A percentile compares a stretch with the other conserved stretches of the same genome.
Evolutionary conservation across 177 flowering plant species (phyloP).

Genomic region (Vitis hybrid): DNA sequence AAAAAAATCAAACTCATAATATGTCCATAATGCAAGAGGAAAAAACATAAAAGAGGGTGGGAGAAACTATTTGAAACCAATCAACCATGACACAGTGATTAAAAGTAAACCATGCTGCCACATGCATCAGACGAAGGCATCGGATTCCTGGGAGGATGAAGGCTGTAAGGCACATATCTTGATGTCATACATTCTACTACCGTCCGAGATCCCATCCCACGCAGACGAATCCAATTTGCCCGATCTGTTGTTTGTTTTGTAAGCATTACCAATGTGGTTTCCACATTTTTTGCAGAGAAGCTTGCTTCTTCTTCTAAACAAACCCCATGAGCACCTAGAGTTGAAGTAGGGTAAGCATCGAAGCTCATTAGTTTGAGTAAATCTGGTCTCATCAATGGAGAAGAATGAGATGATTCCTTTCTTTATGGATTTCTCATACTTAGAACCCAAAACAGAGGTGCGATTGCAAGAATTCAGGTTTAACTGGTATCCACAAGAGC

Average conservation of each 20-base stretch:
- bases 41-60: too few relatives aligned
- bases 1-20: too few relatives aligned
- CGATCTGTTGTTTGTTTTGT: not conserved
- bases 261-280: slow-evolving; percentile 16
- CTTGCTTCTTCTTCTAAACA: slow-evolving; percentile 16
- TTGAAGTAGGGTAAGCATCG: slow-evolving; percentile 13
- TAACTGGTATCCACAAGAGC: slow-evolving; percentile 23
- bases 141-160: not conserved
- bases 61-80: too few relatives aligned
- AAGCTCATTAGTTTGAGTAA: slow-evolving; percentile 11
- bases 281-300: slow-evolving; percentile 25
- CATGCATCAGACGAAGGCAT: too few relatives aligned
- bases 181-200: slow-evolving; percentile 11
- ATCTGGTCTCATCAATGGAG: slow-evolving; percentile 23
- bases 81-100: too few relatives aligned
- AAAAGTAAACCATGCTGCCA: too few relatives aligned
- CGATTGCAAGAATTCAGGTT: slow-evolving; percentile 21
- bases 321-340: slow-evolving; percentile 20
- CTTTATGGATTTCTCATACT: slow-evolving; percentile 18
- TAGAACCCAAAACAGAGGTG: slow-evolving; percentile 10
- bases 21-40: too few relatives aligned
- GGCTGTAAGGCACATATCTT: slow-evolving; percentile 14
- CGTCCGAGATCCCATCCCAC: slow-evolving; percentile 11
- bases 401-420: slow-evolving; percentile 22
- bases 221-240: not conserved